Base-by-base conservation (phyloP, 352 stramenopile species). In the Globisporangium okanoganense region DNA sequence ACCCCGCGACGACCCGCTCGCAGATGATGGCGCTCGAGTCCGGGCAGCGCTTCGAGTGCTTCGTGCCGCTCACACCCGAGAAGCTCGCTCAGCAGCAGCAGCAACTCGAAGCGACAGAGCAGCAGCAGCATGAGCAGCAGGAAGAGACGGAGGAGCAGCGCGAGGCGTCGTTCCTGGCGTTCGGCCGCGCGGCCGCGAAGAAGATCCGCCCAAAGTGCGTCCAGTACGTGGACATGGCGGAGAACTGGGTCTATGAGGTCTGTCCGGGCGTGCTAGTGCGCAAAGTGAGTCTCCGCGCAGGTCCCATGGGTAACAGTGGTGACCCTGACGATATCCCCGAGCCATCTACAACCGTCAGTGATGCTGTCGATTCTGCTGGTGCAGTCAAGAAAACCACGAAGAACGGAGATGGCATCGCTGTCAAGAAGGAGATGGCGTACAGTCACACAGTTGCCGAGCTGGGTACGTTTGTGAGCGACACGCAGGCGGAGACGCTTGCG, bases 21-120 rank as follows among this genome's bases (percentile, higher is more conserved):
- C 72, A 88, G 54, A 25, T 79, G 35, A 89, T 92, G 79, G 81
- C 80, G 43, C 86, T 78, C 18, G 72, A 76, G 61, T 76, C 79
- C 9, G 80, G 80, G 1, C 72, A 89, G 55, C 72, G 73, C 58
- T 89, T 92, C 56, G 78, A 90, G 72, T 92, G 83, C 52, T 90
- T 88, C 55, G 49, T 92, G 51, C 83, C 83, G 35, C 58, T 77
- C 22, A 65, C 76, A 1, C 51, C 36, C 4, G 55, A 63, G 12
- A 45, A 67, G 51, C 51, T 65, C 27, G 41, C n/a, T 0, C 31
- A 58, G 29, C 49, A 56, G 16, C 58, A 56, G 14, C 36, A 59
- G 13, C 6, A 9, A 22, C 9, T 20, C 20, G 36, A 49, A 4
- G 7, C 20, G 38, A 20, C 9, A 62, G 40, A 9, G 10, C 14